Base-by-base conservation (phyloP, 495 filamentous ascomycete genomes). In the Copromyces sp. region DNA sequence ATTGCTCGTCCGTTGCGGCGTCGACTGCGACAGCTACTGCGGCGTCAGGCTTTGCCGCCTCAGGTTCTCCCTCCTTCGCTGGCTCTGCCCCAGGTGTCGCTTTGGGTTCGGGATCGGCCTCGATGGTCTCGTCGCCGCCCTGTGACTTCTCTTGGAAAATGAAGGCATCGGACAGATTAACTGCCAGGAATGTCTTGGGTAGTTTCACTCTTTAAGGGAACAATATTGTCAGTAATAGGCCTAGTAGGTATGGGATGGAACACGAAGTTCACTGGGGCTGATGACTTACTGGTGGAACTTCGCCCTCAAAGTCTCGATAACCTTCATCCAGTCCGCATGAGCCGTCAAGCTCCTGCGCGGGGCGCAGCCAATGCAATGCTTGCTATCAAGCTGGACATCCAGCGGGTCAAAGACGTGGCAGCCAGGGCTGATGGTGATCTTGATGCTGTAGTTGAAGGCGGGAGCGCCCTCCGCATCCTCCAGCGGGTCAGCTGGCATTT, bases 361-460 rank as follows among this genome's bases (percentile, higher is more conserved):
- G 24, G 94, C 93, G 78, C 92, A 96, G 8, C 94, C 93, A 76
- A 99, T 98, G 75, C 92, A 93, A 80, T 99, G 95, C 75, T 94
- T 92, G 75, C 91, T 94, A 81, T 99, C 95, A 11, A 99, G 88
- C 81, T 96, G 94, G 78, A 98, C 94, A 80, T 99, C 94, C 37
- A 99, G 84, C 2, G 94, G 95, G 80, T 98, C 96, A 79, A 93
- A 97, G 16, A 94, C 92, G 82, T 99, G 95, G 75, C 95, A 98
- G 29, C 95, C 95, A 12, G 96, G 96, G 71, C 91, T 94, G 78
- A 99, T 93, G 17, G 93, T 95, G 77, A 99, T 96, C 61, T 95
- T 90, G 79, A 99, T 99, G 74, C 91, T 94, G 82, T 99, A 99
- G 59, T 91, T 93, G 80, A 94, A 97, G 6, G 87, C 87, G 59